Evolutionary conservation across 768 basidiomycete genomes (phyloP).

Genomic region (Panaeolus papilionaceus): DNA sequence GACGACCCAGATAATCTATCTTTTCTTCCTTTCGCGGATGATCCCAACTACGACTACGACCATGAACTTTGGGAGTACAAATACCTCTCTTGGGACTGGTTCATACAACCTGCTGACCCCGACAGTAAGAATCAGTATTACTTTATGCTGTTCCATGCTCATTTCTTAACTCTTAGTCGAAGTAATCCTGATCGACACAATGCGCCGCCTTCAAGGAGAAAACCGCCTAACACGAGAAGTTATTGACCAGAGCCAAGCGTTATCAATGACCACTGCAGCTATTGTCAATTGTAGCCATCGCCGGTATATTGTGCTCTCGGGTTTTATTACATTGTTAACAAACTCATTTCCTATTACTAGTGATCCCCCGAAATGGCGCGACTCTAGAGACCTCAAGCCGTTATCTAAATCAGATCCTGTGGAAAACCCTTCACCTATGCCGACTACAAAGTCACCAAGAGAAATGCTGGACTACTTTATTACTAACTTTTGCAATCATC

Average conservation of each 20-base stretch:
- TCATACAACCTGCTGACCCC: constrained; percentile 31
- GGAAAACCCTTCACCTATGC: constrained; percentile 16
- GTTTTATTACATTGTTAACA: not conserved
- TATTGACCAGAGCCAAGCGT: constrained; percentile 54
- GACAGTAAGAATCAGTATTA: constrained; percentile 38
- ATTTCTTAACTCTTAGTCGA: constrained; percentile 42
- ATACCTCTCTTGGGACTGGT: constrained; percentile 56
- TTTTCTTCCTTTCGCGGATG: constrained; percentile 71
- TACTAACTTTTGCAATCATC: constrained; percentile 55
- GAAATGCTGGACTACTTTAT: constrained; percentile 40
- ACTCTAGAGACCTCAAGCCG: constrained; percentile 1
- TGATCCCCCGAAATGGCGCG: constrained; percentile 41
- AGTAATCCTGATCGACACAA: constrained; percentile 55
- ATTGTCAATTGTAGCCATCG: constrained; percentile 16
- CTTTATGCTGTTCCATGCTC: not conserved
- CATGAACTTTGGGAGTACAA: constrained; percentile 49
- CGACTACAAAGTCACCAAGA: constrained; percentile 18
- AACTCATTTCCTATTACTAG: constrained; percentile 21
- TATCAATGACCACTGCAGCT: constrained; percentile 39
- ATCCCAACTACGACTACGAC: constrained; percentile 52
- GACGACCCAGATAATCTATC: constrained; percentile 64
- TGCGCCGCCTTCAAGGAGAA: constrained; percentile 45
- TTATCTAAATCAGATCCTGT: constrained; percentile 15
- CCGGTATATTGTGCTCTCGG: constrained; percentile 11
- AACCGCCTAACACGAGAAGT: constrained; percentile 45